Conservation (phyloP, 345 rosid genomes). For the Syzygium aqueum region DNA sequence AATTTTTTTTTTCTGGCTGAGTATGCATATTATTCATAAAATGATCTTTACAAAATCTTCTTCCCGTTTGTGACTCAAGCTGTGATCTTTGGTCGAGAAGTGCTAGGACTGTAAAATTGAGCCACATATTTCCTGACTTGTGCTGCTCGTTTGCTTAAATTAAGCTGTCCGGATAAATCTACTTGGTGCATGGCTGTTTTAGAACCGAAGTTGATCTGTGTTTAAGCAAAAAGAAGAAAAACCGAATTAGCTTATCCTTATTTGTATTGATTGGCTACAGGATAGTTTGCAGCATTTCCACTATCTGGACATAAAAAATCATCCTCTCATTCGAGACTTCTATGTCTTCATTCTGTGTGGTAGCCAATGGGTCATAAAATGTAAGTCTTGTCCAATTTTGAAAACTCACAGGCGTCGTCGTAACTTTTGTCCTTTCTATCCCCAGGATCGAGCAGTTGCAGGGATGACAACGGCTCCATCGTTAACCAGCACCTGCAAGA, state of each 20-base stretch:
- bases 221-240: neutral
- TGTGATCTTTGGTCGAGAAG: neutral
- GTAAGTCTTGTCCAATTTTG: neutral
- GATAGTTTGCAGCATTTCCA: neutral
- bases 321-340: neutral
- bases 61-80: neutral
- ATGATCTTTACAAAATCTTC: neutral
- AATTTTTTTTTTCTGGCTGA: neutral
- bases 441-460: conserved; percentile 20
- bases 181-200: neutral
- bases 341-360: neutral
- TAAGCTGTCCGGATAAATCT: neutral
- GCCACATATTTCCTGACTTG: neutral
- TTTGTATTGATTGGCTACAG: neutral
- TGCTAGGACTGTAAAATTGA: neutral
- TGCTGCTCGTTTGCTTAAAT: neutral
- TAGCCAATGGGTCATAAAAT: neutral
- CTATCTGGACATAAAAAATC: neutral
- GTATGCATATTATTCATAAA: neutral
- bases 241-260: neutral
- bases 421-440: neutral
- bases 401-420: neutral
- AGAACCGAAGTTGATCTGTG: neutral
- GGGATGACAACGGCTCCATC: conserved; percentile 14
- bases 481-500: conserved; percentile 19